Evolutionary conservation across 768 basidiomycete species (phyloP).

Genomic region (Boletus rex-veris): DNA sequence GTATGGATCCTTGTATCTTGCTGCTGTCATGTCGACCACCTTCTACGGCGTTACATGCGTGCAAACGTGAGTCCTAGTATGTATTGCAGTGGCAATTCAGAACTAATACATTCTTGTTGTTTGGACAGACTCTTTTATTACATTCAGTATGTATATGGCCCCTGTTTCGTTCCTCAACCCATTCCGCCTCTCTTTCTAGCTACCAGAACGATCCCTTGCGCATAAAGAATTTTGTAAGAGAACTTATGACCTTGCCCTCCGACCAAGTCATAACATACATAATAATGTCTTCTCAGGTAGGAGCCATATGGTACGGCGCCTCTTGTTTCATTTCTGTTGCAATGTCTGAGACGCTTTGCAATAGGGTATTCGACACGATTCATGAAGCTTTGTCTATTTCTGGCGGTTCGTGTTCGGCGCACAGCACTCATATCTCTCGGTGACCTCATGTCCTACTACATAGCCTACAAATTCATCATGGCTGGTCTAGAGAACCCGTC

Average conservation of each 20-base stretch:
- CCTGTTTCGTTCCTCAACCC: too few species aligned
- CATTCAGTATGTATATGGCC: too few species aligned
- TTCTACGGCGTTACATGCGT: too few species aligned
- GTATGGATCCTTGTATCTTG: too few species aligned
- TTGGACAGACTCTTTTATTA: too few species aligned
- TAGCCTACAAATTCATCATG: slow-evolving; percentile 5
- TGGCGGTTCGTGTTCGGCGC: not conserved
- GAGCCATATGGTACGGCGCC: not conserved
- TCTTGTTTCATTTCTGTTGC: too few species aligned
- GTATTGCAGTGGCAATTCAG: too few species aligned
- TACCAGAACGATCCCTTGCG: not conserved
- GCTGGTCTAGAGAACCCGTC: not conserved
- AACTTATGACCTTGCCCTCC: too few species aligned
- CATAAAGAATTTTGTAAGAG: slow-evolving; percentile 7
- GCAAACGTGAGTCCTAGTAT: too few species aligned
- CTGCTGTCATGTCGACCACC: too few species aligned
- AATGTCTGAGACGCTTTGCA: too few species aligned
- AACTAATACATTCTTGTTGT: too few species aligned
- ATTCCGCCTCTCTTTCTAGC: not conserved
- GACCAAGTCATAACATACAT: not conserved
- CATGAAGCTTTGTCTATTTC: not conserved
- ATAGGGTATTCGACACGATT: not conserved
- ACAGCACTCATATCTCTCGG: not conserved
- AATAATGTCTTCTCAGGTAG: not conserved
- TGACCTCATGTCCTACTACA: not conserved